These are phyloP conservation scores for Forsythia suspensa DNA, from an alignment of 257 asterid species.

Conservation along the genomic window DNA sequence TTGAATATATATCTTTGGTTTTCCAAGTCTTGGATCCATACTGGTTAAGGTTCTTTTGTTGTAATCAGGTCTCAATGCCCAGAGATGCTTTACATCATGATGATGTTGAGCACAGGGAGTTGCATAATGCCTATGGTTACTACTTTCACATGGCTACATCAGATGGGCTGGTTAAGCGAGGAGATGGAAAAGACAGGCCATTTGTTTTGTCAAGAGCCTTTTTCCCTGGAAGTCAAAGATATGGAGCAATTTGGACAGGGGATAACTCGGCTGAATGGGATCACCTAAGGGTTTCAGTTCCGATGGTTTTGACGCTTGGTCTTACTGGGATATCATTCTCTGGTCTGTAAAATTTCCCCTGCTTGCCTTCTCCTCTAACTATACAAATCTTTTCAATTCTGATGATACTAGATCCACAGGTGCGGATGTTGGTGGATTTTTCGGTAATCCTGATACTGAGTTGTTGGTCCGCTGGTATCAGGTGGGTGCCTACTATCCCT, in stretches of 20 bases:
- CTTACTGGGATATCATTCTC: slow-evolving; percentile 85
- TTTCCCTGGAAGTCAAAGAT: slow-evolving; percentile 92
- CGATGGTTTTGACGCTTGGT: slow-evolving; percentile 92
- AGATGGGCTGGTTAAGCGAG: slow-evolving; percentile 84
- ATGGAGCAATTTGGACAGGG: slow-evolving; percentile 99
- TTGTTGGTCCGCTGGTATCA: slow-evolving; percentile 98
- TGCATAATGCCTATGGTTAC: slow-evolving; percentile 95
- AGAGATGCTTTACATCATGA: slow-evolving; percentile 89
- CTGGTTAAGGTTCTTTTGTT: slow-evolving; percentile 5
- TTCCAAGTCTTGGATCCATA: not conserved
- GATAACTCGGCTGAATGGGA: slow-evolving; percentile 98
- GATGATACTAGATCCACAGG: slow-evolving; percentile 45
- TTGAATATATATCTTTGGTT: not conserved
- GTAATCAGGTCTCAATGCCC: slow-evolving; percentile 83
- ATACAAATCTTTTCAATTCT: slow-evolving; percentile 8
- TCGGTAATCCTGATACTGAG: slow-evolving; percentile 92
- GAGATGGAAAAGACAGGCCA: slow-evolving; percentile 83
- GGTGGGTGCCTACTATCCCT: slow-evolving; percentile 95
- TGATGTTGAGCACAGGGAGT: slow-evolving; percentile 87
- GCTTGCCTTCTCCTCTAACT: not conserved
- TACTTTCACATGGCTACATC: slow-evolving; percentile 97
- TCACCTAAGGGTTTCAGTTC: slow-evolving; percentile 84
- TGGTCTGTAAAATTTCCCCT: slow-evolving; percentile 49
- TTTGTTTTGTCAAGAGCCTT: slow-evolving; percentile 94
- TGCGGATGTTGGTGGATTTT: slow-evolving; percentile 98